Percentiles rank a stretch among this genome's conserved stretches.
Evolutionary conservation across 2,329 filamentous ascomycete species (phyloP).

Genomic region (Pseudocercospora crystallina): DNA sequence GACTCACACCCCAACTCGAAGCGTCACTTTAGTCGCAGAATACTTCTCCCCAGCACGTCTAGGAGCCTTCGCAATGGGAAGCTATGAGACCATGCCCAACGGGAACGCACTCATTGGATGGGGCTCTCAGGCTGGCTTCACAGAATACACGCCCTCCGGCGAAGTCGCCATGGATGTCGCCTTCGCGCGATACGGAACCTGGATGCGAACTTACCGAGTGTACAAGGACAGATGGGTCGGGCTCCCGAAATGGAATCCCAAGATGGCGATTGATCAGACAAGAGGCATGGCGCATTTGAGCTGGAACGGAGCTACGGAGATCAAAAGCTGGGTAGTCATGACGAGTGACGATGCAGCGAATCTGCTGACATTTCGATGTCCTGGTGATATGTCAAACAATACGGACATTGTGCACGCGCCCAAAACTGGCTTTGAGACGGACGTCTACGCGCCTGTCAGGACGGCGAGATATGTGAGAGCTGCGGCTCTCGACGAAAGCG

Average conservation of each 20-base stretch:
- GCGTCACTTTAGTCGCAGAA: slow-evolving; percentile 45
- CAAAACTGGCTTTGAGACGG: no score
- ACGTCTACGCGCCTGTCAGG: neutral
- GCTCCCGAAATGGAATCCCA: slow-evolving; percentile 25
- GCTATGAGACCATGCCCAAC: slow-evolving; percentile 51
- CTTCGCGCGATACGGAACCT: slow-evolving; percentile 27
- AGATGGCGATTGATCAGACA: slow-evolving; percentile 6
- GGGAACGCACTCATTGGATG: slow-evolving; percentile 56
- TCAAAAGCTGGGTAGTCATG: slow-evolving; percentile 40
- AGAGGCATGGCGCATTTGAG: slow-evolving; percentile 41
- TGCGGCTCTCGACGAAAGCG: neutral
- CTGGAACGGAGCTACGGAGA: slow-evolving; percentile 53
- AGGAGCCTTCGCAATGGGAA: slow-evolving; percentile 51
- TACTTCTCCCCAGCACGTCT: slow-evolving; percentile 44
- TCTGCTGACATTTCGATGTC: no score
- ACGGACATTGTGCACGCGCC: no score
- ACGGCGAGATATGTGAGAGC: neutral
- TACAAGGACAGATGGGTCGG: slow-evolving; percentile 35
- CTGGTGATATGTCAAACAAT: no score
- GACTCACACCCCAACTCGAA: slow-evolving; percentile 38
- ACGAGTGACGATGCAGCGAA: no score
- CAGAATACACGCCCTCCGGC: slow-evolving; percentile 46
- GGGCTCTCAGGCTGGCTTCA: slow-evolving; percentile 53
- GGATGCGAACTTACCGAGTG: slow-evolving; percentile 40
- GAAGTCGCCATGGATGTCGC: slow-evolving; percentile 41